Conservation (phyloP, 306 rosid genomes). For the Vigna trinervia region DNA sequence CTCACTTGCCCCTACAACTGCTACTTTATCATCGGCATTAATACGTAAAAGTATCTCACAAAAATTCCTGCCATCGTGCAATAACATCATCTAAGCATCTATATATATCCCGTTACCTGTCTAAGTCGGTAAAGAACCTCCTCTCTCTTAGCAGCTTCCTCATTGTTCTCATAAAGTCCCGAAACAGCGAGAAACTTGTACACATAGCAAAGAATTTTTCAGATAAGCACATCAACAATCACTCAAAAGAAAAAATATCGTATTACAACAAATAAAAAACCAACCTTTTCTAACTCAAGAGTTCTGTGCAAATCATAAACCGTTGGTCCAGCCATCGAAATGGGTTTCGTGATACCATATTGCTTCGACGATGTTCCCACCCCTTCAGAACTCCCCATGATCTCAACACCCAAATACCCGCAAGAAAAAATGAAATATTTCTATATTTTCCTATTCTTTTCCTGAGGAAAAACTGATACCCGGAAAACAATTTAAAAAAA, state of each 20-base stretch:
- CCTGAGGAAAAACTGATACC: neutral
- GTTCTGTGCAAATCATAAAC: slow-evolving; percentile 57
- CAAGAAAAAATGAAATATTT: neutral
- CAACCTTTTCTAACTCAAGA: slow-evolving; percentile 70
- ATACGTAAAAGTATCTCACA: neutral
- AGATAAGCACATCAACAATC: neutral
- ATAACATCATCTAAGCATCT: neutral
- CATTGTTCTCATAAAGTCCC: slow-evolving; percentile 69
- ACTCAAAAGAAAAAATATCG: neutral
- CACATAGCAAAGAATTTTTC: slow-evolving; percentile 13
- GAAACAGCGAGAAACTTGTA: slow-evolving; percentile 59
- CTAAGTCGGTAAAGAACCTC: slow-evolving; percentile 63
- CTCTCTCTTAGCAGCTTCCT: slow-evolving; percentile 70
- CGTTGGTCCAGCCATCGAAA: slow-evolving; percentile 70
- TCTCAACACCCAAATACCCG: slow-evolving; percentile 33
- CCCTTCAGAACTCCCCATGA: slow-evolving; percentile 66
- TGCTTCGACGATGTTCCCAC: slow-evolving; percentile 47
- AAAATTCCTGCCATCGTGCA: neutral
- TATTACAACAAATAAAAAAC: neutral
- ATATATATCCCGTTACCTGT: slow-evolving; percentile 43
- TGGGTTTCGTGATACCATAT: slow-evolving; percentile 72
- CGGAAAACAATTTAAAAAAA: neutral
- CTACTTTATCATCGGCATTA: neutral
- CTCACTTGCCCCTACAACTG: neutral
- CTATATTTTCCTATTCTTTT: neutral